Conservation (phyloP, 345 rosid species). For the Sisymbrium altissimum region DNA sequence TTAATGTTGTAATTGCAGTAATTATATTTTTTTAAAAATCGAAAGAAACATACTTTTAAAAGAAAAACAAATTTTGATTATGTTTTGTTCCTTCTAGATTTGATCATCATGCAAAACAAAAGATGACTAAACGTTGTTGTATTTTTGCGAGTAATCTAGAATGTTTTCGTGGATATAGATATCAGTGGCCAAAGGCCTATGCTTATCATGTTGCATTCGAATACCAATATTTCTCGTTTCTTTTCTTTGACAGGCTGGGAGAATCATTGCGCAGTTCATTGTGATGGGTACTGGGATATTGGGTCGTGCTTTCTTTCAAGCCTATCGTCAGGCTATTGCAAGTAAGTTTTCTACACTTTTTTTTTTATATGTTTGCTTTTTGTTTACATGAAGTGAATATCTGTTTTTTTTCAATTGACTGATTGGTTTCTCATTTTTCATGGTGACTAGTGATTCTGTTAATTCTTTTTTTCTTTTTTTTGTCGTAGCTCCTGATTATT, state of each 20-base stretch:
- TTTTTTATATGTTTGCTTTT: not conserved
- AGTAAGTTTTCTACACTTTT: constrained; percentile 42
- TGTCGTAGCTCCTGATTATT: not conserved
- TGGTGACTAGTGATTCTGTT: not conserved
- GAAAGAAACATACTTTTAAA: not conserved
- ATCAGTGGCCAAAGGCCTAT: not conserved
- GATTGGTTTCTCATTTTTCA: not conserved
- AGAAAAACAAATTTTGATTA: not conserved
- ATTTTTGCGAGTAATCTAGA: not conserved
- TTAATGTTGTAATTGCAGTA: not conserved
- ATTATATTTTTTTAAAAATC: not conserved
- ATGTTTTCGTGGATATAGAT: not conserved
- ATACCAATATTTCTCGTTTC: not conserved
- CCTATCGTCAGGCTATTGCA: constrained; percentile 87
- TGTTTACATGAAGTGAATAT: not conserved
- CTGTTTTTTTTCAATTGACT: not conserved
- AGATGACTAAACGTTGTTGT: not conserved
- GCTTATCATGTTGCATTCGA: not conserved
- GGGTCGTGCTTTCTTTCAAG: constrained; percentile 80
- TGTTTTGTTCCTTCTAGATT: not conserved
- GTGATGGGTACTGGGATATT: constrained; percentile 78
- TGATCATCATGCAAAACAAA: not conserved
- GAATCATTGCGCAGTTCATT: constrained; percentile 72
- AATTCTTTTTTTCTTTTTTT: not conserved
- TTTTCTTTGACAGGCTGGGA: constrained; percentile 52